A percentile compares a stretch with the other conserved stretches of the same genome.
Conservation (phyloP, 1,284 basidiomycete genomes). For the Rhodofomes roseus region DNA sequence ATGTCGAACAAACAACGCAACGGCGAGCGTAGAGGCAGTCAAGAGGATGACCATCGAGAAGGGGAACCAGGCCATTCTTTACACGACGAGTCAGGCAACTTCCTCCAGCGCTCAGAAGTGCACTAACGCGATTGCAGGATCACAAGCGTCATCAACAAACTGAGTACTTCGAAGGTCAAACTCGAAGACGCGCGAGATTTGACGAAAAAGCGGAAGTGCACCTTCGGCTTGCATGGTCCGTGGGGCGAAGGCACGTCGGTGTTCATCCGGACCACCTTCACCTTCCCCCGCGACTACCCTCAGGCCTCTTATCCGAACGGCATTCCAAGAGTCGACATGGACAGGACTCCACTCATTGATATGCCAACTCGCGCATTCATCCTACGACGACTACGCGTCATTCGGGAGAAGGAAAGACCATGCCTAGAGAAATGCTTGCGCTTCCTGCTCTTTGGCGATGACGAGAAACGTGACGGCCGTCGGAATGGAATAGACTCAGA, state of each 20-base stretch:
- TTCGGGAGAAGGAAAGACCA: constrained; percentile 68
- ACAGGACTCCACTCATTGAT: constrained; percentile 78
- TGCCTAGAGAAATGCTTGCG: constrained; percentile 81
- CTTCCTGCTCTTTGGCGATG: constrained; percentile 73
- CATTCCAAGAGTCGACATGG: constrained; percentile 77
- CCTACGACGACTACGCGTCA: constrained; percentile 66
- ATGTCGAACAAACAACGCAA: constrained; percentile 21
- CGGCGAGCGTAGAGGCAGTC: constrained; percentile 41
- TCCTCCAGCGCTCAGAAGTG: neutral
- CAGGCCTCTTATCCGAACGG: constrained; percentile 55
- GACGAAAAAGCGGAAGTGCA: constrained; percentile 77
- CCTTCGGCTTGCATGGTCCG: constrained; percentile 84
- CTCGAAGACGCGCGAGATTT: constrained; percentile 83
- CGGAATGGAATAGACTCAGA: constrained; percentile 47
- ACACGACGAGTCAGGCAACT: constrained; percentile 68
- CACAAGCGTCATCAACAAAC: constrained; percentile 70
- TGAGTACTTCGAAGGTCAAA: constrained; percentile 71
- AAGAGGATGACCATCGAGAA: constrained; percentile 37
- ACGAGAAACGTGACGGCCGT: constrained; percentile 34
- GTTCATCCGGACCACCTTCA: constrained; percentile 88
- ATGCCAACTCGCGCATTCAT: constrained; percentile 75
- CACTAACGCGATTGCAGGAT: constrained; percentile 47
- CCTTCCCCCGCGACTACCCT: constrained; percentile 85
- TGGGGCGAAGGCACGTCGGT: constrained; percentile 82
- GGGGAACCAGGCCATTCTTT: constrained; percentile 52